Base-by-base conservation (phyloP, 345 rosid genomes). In the Cardamine chenopodiifolia region DNA sequence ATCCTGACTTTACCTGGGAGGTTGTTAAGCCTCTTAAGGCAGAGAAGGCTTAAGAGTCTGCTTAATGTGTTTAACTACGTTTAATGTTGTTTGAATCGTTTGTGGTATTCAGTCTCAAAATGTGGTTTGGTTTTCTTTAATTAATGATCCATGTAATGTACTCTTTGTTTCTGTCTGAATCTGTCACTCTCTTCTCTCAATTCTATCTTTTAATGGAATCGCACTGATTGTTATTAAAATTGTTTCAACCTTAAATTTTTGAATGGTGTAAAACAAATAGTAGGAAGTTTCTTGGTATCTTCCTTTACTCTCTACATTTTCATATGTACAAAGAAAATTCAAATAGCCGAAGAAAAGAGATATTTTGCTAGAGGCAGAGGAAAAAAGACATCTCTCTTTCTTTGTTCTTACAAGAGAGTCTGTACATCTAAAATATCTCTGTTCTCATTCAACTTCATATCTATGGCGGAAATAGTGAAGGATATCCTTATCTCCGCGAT, bases 1-100 rank as follows among this genome's bases (percentile, higher is more conserved):
- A 87, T 81, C 62, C 87, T 7, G 91, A 91, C 77, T 91, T 91
- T 78, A 86, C 93, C 67, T 88, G 93, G 93, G 93, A 88, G 79
- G 88, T 83, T 32, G 90, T 86, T 75, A 88, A 86, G 85, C 89
- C 90, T 12, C 93, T 88, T 60, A 86, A 88, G 83, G 86, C 87
- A 83, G 93, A 88, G 66, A 85, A 85, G 75, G 83, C 93, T 66
- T 82, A 84, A 73, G 68, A 83, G 73, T 78, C 48, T 31, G 77
- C 60, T 28, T 62, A 45, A n/a, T 44, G 19, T 52, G 19, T 52
- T 29, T 15, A 19, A 64, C 23, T 65, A 63, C 48, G 56, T 66
- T 72, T 56, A 67, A 22, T 71, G 50, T 58, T 71, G 66, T 65
- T 62, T 64, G 52, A 64, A 26, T 67, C 32, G 35, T 13, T 18